Evolutionary conservation across 208 protist species (phyloP), one percentile per base, ranked within the genome.

Genomic region (Trypanosoma avium): DNA sequence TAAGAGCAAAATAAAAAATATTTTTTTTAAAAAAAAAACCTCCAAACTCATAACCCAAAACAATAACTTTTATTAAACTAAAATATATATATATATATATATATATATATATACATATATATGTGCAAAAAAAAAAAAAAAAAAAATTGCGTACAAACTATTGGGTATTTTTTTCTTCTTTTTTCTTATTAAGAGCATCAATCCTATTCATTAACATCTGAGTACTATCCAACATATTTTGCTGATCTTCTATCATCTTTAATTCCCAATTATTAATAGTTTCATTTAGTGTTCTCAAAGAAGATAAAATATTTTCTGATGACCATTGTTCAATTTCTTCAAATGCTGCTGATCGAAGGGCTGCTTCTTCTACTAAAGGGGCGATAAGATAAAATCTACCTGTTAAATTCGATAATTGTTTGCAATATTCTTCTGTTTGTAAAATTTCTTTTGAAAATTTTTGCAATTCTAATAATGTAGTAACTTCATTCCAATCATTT

Each of bases 311-410:
- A 56, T 4, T 8, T 42, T 46, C 38, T 21, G 62, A 61, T 13
- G 60, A 64, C 47, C 68, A 66, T 21, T 65, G 48, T 9, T 24
- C 13, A 47, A 70, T 69, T 24, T 59, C 47, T 19, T 42, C 45
- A 26, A 65, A 36, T 30, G 29, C 40, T 22, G 36, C 48, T 24
- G 48, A 42, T 15, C 33, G 40, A 32, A 54, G 52, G 29, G 73
- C 67, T 7, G 73, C 66, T 54, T 70, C 72, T n/a, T 63, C 48
- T 24, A 73, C 29, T 24, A 70, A 40, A 1, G 73, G 73, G 32
- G 64, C 36, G 22, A 78, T 12, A 27, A 63, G 27, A 29, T 38
- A 50, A 33, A 61, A 78, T 21, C 73, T 65, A 7, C 26, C 13
- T 9, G 50, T 60, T 30, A 78, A 42, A 27, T 62, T 33, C 35